A percentile compares a stretch with the other conserved stretches of the same genome.
Evolutionary conservation across 73 alveolate species (phyloP).

Genomic region (Durusdinium trenchii): DNA sequence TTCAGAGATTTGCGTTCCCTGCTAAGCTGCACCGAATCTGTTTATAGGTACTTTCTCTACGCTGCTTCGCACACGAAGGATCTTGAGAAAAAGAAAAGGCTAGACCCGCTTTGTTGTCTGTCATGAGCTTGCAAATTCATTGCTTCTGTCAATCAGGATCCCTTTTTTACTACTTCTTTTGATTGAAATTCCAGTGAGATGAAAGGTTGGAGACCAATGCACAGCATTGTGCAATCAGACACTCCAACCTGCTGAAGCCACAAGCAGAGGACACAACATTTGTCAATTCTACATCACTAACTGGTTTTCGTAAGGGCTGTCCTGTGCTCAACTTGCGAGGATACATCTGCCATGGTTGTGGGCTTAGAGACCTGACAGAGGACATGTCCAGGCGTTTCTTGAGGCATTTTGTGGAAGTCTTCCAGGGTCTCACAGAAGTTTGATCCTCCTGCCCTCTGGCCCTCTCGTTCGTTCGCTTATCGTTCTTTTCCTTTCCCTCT

Average conservation of each 20-base stretch:
- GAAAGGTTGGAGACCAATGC: slow-evolving; percentile 75
- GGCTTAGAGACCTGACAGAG: background rate
- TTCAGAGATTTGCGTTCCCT: background rate
- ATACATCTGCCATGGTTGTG: background rate
- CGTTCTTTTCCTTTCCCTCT: background rate
- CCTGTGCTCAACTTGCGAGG: background rate
- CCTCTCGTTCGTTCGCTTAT: background rate
- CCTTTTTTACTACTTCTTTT: background rate
- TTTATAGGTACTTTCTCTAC: slow-evolving; percentile 50
- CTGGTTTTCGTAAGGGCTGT: too few species aligned
- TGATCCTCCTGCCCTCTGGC: too few species aligned
- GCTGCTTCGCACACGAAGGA: slow-evolving; percentile 87
- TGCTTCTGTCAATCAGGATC: background rate
- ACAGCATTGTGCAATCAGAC: slow-evolving; percentile 86
- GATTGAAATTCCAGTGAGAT: background rate
- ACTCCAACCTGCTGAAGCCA: slow-evolving; percentile 64
- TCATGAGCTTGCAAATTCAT: background rate
- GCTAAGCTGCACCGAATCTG: background rate
- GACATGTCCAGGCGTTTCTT: too few species aligned
- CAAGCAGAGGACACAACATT: background rate
- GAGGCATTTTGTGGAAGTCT: too few species aligned
- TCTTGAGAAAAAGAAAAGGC: slow-evolving; percentile 55
- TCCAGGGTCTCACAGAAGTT: too few species aligned
- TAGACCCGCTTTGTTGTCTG: background rate
- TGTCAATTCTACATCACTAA: background rate